A percentile compares a stretch with the other conserved stretches of the same genome.
Conservation (phyloP, 2,329 filamentous ascomycete species). For the Colletotrichum caudatum region DNA sequence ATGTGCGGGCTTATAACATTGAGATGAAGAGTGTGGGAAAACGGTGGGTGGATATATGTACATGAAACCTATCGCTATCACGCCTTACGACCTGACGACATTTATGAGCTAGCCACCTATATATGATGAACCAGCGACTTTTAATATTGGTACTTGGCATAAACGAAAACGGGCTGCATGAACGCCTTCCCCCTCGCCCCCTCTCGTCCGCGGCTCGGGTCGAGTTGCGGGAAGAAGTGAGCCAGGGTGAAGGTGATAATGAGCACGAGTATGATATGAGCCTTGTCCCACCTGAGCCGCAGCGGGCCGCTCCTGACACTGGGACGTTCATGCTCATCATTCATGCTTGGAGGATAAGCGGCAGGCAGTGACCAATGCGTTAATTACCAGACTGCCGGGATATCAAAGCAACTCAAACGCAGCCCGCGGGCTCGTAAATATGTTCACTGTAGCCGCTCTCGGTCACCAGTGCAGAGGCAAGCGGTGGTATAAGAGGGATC, state of each 20-base stretch:
- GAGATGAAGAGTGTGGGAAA: constrained; percentile 14
- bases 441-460: not conserved
- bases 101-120: constrained; percentile 24
- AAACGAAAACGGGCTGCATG: not conserved
- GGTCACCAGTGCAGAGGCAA: not conserved
- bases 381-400: not conserved
- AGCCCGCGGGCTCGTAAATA: not conserved
- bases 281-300: constrained; percentile 3
- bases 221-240: not conserved
- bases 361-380: not conserved
- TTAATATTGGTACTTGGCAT: not conserved
- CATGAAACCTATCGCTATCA: constrained; percentile 36
- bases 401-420: not conserved
- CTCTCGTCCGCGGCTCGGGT: not conserved
- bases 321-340: constrained; percentile 1
- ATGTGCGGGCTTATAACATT: constrained; percentile 21
- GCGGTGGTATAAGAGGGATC: not conserved
- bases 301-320: constrained; percentile 11
- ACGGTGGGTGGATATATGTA: constrained; percentile 34
- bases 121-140: not conserved
- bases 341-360: not conserved
- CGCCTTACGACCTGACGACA: constrained; percentile 41
- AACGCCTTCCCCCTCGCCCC: not conserved
- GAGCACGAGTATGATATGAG: constrained; percentile 22
- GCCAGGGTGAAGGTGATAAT: constrained; percentile 20